Base-by-base conservation (phyloP, 2,329 filamentous ascomycete genomes). In the Colletotrichum acutatum region DNA sequence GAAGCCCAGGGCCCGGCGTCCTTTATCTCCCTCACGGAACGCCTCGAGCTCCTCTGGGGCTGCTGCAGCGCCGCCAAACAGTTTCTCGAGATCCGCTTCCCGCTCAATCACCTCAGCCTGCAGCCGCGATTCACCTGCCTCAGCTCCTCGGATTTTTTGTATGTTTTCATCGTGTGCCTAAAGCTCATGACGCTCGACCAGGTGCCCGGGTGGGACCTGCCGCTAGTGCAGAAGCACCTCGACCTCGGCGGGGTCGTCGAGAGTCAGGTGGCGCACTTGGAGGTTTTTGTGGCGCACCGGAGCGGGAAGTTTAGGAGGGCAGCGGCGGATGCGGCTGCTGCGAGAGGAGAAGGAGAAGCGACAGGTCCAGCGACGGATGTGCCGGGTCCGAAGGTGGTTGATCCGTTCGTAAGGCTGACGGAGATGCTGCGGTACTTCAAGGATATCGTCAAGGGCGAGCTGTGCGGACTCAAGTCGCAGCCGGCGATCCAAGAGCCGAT, bases 141-240 rank as follows among this genome's bases (percentile, higher is more conserved):
- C 66, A 82, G 82, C 16, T 82, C 84, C 9, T 87, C 85, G 26
- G 87, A 88, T 76, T 82, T 86, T 58, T 81, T 86, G 62, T 88
- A 84, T 74, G 81, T 83, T 34, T 82, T 88, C 75, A 81, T 89
- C 74, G 84, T 82, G 0, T 82, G 80, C 52, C 81, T 88, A 22
- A 86, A 85, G 77, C 81, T 89, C n/a, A 80, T 86, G 71, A 84
- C 83, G 12, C 78, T 88, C 14, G 80, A 82, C 7, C 42, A 49
- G 52, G 74, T 84, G 0, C 84, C 86, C 0, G 86, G 86, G 0
- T 88, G 86, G 87, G 83, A 88, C 62, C 77, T 83, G 4, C 76
- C 76, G 2, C 76, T 78, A 1, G 82, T 84, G 26, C 78, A 82
- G 5, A 74, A 77, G 26, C 82, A 86, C 72, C 78, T 87, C 14